These are phyloP conservation scores for Udeniomyces megalosporus DNA, from an alignment of 768 basidiomycete species.

Conservation along the genomic window DNA sequence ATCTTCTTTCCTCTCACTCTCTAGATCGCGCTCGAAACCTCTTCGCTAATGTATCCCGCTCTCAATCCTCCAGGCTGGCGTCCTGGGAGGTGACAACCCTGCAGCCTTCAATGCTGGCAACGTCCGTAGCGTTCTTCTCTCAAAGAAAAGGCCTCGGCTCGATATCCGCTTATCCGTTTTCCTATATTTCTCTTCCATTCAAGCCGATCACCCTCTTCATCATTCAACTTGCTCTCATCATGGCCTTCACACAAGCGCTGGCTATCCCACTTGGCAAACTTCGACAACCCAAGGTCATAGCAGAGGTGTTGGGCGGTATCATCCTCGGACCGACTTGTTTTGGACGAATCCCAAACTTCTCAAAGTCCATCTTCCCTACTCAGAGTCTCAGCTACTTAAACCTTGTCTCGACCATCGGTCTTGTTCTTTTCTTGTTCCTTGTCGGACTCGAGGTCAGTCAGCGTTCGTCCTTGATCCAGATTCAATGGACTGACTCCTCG, in stretches of 20 bases:
- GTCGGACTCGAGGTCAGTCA: conserved; percentile 50
- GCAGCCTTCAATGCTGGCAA: conserved; percentile 43
- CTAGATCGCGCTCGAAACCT: no score
- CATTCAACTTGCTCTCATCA: no score
- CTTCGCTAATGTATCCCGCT: no score
- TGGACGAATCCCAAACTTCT: conserved; percentile 60
- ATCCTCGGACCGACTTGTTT: background rate
- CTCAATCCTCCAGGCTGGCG: conserved; percentile 38
- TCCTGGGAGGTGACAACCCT: conserved; percentile 65
- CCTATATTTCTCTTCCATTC: no score
- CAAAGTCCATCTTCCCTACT: conserved; percentile 33
- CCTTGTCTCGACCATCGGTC: conserved; percentile 55
- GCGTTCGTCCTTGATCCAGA: no score
- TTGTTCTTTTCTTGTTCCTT: conserved; percentile 64
- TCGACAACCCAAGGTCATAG: background rate
- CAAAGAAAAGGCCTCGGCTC: no score
- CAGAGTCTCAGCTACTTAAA: conserved; percentile 42
- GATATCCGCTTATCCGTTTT: no score
- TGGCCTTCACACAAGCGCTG: no score
- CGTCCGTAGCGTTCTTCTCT: conserved; percentile 41
- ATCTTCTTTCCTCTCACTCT: no score
- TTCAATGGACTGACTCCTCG: background rate
- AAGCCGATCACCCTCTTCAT: conserved; percentile 29
- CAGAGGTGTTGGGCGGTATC: background rate
- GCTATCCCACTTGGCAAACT: background rate